Evolutionary conservation across 2,329 filamentous ascomycete genomes (phyloP), one percentile per base, ranked within the genome.

Genomic region (Xylaria sp.): DNA sequence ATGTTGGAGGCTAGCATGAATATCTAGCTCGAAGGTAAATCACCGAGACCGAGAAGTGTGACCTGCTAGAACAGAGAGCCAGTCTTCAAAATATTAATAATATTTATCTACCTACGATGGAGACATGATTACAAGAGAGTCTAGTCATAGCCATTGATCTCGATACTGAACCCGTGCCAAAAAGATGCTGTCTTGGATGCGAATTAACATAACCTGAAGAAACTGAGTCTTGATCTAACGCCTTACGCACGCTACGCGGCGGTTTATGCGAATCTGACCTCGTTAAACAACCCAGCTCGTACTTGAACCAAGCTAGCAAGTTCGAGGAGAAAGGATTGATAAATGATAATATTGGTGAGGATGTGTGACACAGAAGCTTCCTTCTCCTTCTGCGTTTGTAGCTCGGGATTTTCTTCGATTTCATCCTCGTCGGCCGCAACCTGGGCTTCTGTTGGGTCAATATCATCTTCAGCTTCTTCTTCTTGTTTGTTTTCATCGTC

Each of bases 321-420:
- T 75, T 95, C 92, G 52, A 94, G 82, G 52, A 94, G 77, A 73
- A 95, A 95, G 37, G 91, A 90, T 74, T 95, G 92, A 60, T 93
- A 80, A 53, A 94, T 85, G 61, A 94, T 86, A 42, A 90, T 86
- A 74, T 94, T 95, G 5, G 91, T 94, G 65, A 95, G 79, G 11
- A 94, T 80, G 73, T 94, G 91, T 42, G 89, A 92, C 4, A 95
- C 85, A 7, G 89, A 92, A 7, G 87, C 89, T 9, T 81, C 82
- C 51, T 76, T 78, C 4, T 77, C 73, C 28, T 73, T 73, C 2
- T 66, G 62, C 12, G 66, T 70, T 23, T 68, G 70, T 4, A 69
- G 69, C 49, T 75, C 74, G 9, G 63, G 54, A 50, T 70, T 63
- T 25, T 68, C 63, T 51, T 69, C 69, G n/a, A 72, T 65, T 33